Evolutionary conservation across 148 eudicot species (phyloP).

Genomic region (Rhododendron griersonianum): DNA sequence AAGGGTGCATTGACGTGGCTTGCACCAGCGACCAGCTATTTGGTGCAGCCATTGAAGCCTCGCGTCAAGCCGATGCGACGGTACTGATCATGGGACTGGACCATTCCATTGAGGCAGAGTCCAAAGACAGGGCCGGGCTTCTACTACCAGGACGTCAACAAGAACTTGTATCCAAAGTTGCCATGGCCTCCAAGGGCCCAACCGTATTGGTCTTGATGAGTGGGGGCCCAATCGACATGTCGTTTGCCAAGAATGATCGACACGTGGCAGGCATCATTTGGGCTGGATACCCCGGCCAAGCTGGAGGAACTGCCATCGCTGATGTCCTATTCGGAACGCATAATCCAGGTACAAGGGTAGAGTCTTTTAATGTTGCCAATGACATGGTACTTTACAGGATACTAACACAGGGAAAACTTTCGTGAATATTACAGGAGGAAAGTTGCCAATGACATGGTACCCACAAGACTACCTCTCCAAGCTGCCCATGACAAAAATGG

Average conservation of each 20-base stretch:
- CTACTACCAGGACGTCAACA: conserved; percentile 81
- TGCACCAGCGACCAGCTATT: too few species aligned
- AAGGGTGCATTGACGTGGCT: conserved; percentile 65
- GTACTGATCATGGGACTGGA: conserved; percentile 80
- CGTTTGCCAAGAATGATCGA: conserved; percentile 73
- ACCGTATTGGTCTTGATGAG: conserved; percentile 72
- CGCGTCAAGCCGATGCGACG: conserved; percentile 68
- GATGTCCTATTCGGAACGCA: conserved; percentile 70
- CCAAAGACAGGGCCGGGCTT: conserved; percentile 61
- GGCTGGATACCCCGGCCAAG: conserved; percentile 98
- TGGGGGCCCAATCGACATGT: conserved; percentile 83
- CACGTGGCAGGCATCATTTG: conserved; percentile 60
- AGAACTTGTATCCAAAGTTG: conserved; percentile 70
- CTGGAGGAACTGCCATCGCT: conserved; percentile 89
- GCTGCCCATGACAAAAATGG: conserved; percentile 93
- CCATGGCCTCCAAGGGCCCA: conserved; percentile 64
- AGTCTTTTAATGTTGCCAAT: too few species aligned
- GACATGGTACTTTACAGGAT: background rate
- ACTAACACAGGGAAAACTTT: background rate
- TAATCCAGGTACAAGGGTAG: conserved; percentile 56
- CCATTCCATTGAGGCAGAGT: conserved; percentile 92
- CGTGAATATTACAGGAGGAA: conserved; percentile 52
- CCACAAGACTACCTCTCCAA: conserved; percentile 77
- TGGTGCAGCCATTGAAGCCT: too few species aligned
- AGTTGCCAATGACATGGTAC: conserved; percentile 94